Evolutionary conservation across 2,329 filamentous ascomycete species (phyloP).

Genomic region (Tolypocladium amazonense): DNA sequence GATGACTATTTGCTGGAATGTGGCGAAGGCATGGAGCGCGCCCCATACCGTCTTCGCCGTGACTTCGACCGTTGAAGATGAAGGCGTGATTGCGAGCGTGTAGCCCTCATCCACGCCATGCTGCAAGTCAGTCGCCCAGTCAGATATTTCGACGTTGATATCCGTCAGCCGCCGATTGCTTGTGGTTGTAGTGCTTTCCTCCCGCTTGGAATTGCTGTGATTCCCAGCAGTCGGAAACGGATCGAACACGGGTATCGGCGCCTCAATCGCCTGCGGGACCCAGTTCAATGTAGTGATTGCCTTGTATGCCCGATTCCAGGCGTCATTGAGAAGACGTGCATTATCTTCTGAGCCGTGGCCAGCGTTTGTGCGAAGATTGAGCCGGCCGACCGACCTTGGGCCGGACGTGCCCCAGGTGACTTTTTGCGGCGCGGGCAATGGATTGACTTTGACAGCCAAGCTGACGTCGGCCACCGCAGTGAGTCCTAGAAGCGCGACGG

Average conservation of each 20-base stretch:
- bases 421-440: slow-evolving; percentile 14
- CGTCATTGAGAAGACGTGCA: slow-evolving; percentile 25
- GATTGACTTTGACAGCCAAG: slow-evolving; percentile 14
- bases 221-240: slow-evolving; percentile 35
- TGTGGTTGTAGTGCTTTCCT: not conserved
- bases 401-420: slow-evolving; percentile 14
- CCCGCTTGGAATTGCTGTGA: slow-evolving; percentile 17
- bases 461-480: slow-evolving; percentile 2
- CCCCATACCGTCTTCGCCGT: slow-evolving; percentile 41
- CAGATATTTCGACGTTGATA: slow-evolving; percentile 33
- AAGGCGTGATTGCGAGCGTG: slow-evolving; percentile 29
- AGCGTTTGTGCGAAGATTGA: slow-evolving; percentile 8
- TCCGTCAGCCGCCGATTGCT: slow-evolving; percentile 20
- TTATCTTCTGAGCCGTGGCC: slow-evolving; percentile 5
- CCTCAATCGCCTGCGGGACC: slow-evolving; percentile 41
- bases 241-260: slow-evolving; percentile 36
- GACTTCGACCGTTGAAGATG: slow-evolving; percentile 30
- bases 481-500: not conserved
- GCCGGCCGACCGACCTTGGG: slow-evolving; percentile 7
- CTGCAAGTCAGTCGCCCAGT: slow-evolving; percentile 35
- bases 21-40: slow-evolving; percentile 44
- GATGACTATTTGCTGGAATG: slow-evolving; percentile 45
- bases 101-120: slow-evolving; percentile 49
- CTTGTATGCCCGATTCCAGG: slow-evolving; percentile 37
- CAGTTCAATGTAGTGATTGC: slow-evolving; percentile 39